These are phyloP conservation scores for Monosporascus sp. DNA, from an alignment of 2,329 filamentous ascomycete genomes.

Conservation along the genomic window DNA sequence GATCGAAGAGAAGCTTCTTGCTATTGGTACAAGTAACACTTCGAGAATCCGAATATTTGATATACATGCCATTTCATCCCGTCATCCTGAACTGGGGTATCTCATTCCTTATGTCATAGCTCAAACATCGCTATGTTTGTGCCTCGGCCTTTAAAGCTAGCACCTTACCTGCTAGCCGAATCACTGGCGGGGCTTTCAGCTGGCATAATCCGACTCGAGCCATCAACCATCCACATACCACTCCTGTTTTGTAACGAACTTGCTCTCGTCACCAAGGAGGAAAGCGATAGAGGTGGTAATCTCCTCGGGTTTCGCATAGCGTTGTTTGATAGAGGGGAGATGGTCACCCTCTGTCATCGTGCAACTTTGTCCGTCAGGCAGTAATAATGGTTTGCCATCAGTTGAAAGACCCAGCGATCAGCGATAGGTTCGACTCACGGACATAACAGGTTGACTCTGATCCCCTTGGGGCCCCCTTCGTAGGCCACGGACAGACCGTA, in stretches of 20 bases:
- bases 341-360: conserved; percentile 1
- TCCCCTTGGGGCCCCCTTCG: conserved; percentile 12
- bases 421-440: conserved; percentile 3
- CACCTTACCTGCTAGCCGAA: too few species aligned
- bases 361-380: conserved; percentile 2
- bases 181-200: not conserved
- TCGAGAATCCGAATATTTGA: too few species aligned
- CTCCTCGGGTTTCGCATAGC: conserved; percentile 24
- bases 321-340: conserved; percentile 17
- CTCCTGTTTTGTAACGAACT: conserved; percentile 17
- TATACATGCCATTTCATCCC: too few species aligned
- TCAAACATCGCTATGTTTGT: too few species aligned
- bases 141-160: too few species aligned
- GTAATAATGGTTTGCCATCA: conserved; percentile 1
- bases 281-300: conserved; percentile 23
- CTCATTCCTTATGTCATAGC: too few species aligned
- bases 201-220: not conserved
- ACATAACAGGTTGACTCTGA: conserved; percentile 17
- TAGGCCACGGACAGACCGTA: conserved; percentile 26
- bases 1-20: too few species aligned
- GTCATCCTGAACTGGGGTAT: too few species aligned
- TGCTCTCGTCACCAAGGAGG: conserved; percentile 25
- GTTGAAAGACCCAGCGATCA: too few species aligned
- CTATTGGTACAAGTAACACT: too few species aligned
- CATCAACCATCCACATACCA: conserved; percentile 25